Evolutionary conservation across 2,329 filamentous ascomycete genomes (phyloP).

Genomic region (Graphilbum ipis-grandicollis): DNA sequence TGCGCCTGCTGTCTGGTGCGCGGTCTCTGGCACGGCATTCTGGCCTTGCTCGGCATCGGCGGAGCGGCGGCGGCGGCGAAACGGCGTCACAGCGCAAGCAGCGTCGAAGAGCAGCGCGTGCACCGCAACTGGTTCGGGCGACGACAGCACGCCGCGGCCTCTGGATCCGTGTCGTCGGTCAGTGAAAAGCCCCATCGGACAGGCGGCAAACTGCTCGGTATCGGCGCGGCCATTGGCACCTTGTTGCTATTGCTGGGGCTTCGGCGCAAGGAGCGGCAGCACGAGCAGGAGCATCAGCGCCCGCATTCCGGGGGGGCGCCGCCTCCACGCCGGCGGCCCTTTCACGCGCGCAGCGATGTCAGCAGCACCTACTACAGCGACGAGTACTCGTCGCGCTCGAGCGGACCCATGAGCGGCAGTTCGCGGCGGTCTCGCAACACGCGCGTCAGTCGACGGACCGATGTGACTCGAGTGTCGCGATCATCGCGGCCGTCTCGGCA

Average conservation of each 20-base stretch:
- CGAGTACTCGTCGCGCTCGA: slow-evolving; percentile 32
- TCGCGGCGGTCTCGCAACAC: slow-evolving; percentile 9
- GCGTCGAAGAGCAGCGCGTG: slow-evolving; percentile 41
- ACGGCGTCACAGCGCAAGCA: too few species aligned
- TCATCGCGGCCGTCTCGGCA: slow-evolving; percentile 6
- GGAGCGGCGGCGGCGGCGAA: too few species aligned
- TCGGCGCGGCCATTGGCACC: slow-evolving; percentile 32
- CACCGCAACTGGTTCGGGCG: slow-evolving; percentile 38
- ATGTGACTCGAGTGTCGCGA: slow-evolving; percentile 13
- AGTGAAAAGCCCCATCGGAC: slow-evolving; percentile 31
- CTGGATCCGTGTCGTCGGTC: slow-evolving; percentile 19
- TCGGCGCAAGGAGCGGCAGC: slow-evolving; percentile 30
- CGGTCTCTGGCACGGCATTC: slow-evolving; percentile 40
- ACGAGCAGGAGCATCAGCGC: too few species aligned
- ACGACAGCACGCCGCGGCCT: slow-evolving; percentile 13
- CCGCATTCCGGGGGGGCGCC: too few species aligned
- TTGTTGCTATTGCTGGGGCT: slow-evolving; percentile 37
- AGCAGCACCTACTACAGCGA: slow-evolving; percentile 36
- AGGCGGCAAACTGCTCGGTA: slow-evolving; percentile 33
- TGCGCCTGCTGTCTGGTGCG: slow-evolving; percentile 59
- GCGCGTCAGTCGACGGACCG: slow-evolving; percentile 11
- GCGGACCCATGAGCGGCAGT: slow-evolving; percentile 22
- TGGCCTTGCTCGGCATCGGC: slow-evolving; percentile 44
- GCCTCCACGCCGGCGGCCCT: slow-evolving; percentile 20
- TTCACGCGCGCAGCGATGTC: slow-evolving; percentile 24